Percentiles rank a stretch among this genome's conserved stretches.
These are phyloP conservation scores for Pythium scleroteichum DNA, from an alignment of 352 stramenopile genomes.

Conservation along the genomic window DNA sequence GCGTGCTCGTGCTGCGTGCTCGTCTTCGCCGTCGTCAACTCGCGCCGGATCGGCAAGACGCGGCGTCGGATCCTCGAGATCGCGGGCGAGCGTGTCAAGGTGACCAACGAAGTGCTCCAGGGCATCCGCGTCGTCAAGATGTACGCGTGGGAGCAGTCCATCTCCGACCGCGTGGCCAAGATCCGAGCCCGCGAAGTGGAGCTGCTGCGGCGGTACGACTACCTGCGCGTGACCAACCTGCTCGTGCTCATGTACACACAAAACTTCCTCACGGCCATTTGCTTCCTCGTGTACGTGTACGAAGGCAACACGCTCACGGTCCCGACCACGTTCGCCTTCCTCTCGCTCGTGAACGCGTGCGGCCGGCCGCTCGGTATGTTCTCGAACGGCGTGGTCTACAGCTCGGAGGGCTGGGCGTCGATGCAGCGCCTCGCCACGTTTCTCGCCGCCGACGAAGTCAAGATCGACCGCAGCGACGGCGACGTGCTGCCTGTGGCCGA, in stretches of 20 bases:
- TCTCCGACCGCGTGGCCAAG: constrained; percentile 33
- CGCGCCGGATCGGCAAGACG: constrained; percentile 32
- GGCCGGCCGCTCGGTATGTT: constrained; percentile 40
- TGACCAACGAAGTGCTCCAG: too few species aligned
- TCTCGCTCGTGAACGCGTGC: constrained; percentile 37
- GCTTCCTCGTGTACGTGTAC: constrained; percentile 22
- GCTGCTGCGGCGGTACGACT: constrained; percentile 17
- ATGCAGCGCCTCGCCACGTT: constrained; percentile 31
- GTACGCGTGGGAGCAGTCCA: constrained; percentile 78
- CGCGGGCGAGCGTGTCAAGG: constrained; percentile 81
- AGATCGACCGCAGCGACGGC: constrained; percentile 33
- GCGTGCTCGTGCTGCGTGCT: constrained; percentile 31
- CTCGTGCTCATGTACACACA: constrained; percentile 16
- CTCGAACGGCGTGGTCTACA: constrained; percentile 34
- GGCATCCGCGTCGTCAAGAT: constrained; percentile 92
- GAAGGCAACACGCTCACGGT: constrained; percentile 15
- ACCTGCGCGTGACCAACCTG: constrained; percentile 15
- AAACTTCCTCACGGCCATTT: constrained; percentile 22
- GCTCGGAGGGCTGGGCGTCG: constrained; percentile 31
- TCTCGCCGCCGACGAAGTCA: too few species aligned
- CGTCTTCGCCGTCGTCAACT: constrained; percentile 32
- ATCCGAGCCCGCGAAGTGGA: constrained; percentile 48
- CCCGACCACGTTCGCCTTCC: constrained; percentile 33
- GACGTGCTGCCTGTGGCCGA: not conserved
- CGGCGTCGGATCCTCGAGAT: constrained; percentile 42